A percentile compares a stretch with the other conserved stretches of the same genome.
Evolutionary conservation across 768 basidiomycete species (phyloP).

Genomic region (Boletellus ananiceps): DNA sequence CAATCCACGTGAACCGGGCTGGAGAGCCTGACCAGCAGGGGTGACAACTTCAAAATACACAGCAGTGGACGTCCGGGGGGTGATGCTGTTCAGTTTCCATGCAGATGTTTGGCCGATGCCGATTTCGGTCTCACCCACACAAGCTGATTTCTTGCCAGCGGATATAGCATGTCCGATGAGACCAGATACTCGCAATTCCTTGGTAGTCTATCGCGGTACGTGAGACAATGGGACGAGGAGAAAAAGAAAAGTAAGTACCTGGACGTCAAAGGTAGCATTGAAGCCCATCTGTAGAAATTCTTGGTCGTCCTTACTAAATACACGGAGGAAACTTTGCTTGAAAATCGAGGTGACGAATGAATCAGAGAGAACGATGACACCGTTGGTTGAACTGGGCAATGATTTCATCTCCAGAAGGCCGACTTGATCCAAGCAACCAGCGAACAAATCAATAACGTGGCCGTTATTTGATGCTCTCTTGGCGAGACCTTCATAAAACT

Average conservation of each 20-base stretch:
- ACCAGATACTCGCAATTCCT: slow-evolving; percentile 97
- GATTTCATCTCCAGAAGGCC: slow-evolving; percentile 98
- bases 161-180: slow-evolving; percentile 97
- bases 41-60: slow-evolving; percentile 99
- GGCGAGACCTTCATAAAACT: slow-evolving; percentile 96
- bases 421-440: slow-evolving; percentile 97
- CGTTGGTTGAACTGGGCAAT: slow-evolving; percentile 92
- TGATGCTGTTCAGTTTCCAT: slow-evolving; percentile 94
- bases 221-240: neutral
- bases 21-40: slow-evolving; percentile 89
- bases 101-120: slow-evolving; percentile 98
- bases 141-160: slow-evolving; percentile 92
- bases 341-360: slow-evolving; percentile 97
- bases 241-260: slow-evolving; percentile 45
- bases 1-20: slow-evolving; percentile 85
- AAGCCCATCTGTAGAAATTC: slow-evolving; percentile 96
- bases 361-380: slow-evolving; percentile 92
- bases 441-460: slow-evolving; percentile 92
- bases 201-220: slow-evolving; percentile 68
- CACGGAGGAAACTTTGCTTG: slow-evolving; percentile 94
- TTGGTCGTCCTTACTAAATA: slow-evolving; percentile 90
- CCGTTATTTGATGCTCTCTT: slow-evolving; percentile 93
- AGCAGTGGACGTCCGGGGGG: slow-evolving; percentile 79
- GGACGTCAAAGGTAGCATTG: slow-evolving; percentile 97
- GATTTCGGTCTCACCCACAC: slow-evolving; percentile 98